A percentile compares a stretch with the other conserved stretches of the same genome.
These are phyloP conservation scores for Backusella liffmaniae DNA, from an alignment of 192 early-diverging fungal genomes.

Conservation along the genomic window DNA sequence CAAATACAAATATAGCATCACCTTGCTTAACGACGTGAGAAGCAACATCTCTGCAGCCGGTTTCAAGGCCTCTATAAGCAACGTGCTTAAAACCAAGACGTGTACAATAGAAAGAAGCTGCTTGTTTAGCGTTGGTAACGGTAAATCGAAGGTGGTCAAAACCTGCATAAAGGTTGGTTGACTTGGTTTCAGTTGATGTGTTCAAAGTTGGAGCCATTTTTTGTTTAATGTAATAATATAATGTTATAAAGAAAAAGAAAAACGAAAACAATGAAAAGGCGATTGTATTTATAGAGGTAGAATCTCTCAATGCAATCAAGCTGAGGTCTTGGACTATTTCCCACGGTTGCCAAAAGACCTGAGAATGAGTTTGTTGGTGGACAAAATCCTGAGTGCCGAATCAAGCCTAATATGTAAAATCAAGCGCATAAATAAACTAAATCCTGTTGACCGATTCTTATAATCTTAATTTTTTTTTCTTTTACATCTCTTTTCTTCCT, in stretches of 20 bases:
- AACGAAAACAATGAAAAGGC: background rate
- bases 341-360: conserved; percentile 17
- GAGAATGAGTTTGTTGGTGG: background rate
- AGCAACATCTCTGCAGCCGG: conserved; percentile 81
- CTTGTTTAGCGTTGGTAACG: conserved; percentile 94
- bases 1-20: conserved; percentile 84
- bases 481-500: background rate
- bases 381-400: conserved; percentile 5
- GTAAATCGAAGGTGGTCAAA: conserved; percentile 86
- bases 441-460: background rate
- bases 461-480: too few relatives aligned
- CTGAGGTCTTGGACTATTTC: background rate
- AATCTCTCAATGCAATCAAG: background rate
- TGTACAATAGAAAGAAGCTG: conserved; percentile 90
- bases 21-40: conserved; percentile 87
- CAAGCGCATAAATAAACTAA: background rate
- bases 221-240: background rate
- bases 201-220: conserved; percentile 13
- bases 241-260: background rate
- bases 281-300: background rate
- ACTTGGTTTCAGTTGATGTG: background rate
- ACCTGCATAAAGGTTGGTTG: conserved; percentile 48
- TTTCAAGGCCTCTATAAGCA: conserved; percentile 96
- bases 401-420: background rate
- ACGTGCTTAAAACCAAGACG: conserved; percentile 91